These are phyloP conservation scores for Hymenoscyphus infarciens DNA, from an alignment of 2,329 filamentous ascomycete species.

Conservation along the genomic window DNA sequence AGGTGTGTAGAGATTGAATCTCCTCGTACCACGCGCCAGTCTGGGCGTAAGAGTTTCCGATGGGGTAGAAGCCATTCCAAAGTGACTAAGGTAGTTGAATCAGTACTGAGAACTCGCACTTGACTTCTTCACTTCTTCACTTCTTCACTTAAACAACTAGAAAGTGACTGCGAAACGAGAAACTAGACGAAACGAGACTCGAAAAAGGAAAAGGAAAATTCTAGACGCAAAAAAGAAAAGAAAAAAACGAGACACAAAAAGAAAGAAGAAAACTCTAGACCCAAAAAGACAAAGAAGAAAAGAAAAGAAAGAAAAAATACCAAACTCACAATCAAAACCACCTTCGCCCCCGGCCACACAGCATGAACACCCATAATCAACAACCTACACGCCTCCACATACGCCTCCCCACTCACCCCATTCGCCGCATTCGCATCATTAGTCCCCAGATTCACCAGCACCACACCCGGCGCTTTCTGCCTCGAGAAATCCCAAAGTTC, in stretches of 20 bases:
- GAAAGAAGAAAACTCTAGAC: too few species aligned
- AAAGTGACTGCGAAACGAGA: too few species aligned
- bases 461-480: slow-evolving; percentile 42
- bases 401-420: slow-evolving; percentile 39
- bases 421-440: slow-evolving; percentile 45
- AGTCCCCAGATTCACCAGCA: slow-evolving; percentile 46
- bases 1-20: slow-evolving; percentile 47
- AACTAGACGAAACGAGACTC: too few species aligned
- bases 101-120: too few species aligned
- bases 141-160: too few species aligned
- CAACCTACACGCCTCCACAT: slow-evolving; percentile 42
- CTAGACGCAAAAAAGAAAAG: too few species aligned
- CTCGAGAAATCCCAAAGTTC: slow-evolving; percentile 45
- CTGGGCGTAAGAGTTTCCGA: slow-evolving; percentile 49
- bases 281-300: too few species aligned
- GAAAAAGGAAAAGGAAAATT: too few species aligned
- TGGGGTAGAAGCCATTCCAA: slow-evolving; percentile 50
- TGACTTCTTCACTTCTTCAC: too few species aligned
- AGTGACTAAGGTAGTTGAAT: too few species aligned
- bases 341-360: slow-evolving; percentile 45
- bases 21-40: slow-evolving; percentile 47
- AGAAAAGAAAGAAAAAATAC: too few species aligned
- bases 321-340: slow-evolving; percentile 36
- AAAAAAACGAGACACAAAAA: too few species aligned
- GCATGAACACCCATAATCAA: slow-evolving; percentile 46